Base-by-base conservation (phyloP, 371 early-diverging fungal species). In the Saksenaea vasiformis region DNA sequence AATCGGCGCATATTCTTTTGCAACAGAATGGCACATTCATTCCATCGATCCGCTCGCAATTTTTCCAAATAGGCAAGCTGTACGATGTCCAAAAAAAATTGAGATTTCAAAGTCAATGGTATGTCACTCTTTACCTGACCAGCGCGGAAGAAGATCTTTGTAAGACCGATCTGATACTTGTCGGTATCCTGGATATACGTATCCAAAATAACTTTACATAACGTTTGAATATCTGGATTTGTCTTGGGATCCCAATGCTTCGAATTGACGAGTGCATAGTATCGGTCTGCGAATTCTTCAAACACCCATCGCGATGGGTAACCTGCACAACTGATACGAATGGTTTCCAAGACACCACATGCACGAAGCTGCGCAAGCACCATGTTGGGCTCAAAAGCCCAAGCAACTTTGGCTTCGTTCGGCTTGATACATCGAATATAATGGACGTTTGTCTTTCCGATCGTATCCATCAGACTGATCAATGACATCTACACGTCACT, bases 271-370 rank as follows among this genome's bases (percentile, higher is more conserved):
- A 99, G 78, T 64, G 95, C 82, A 79, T 92, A 93, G 82, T 95
- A 98, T 62, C 80, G 90, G 60, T 93, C 90, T 54, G 91, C 91
- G 73, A 99, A 99, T 64, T 99, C 99, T 43, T 85, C 84, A 78
- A 93, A 96, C 5, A 88, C 79, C 85, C 95, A 90, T 60, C 98
- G 87, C 5, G 93, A 88, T 22, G 99, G 99, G 78, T 98, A 99
- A 34, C 99, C 99, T 15, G 96, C 96, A 73, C 98, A 94, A 74
- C 94, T 93, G 74, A 99, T 99, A 41, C 98, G 90, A 71, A 99
- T 99, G 0, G 99, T 99, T 79, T 99, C 99, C 27, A 99, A 74
- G 15, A 99, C 99, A 88, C 99, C 99, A 83, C 99, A 99, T 38
- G 99, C 99, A 59, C 96, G 90, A 55, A 99, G 76, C 80, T 99